Conservation (phyloP, 2,329 filamentous ascomycete genomes). For the Sarocladium strictum region DNA sequence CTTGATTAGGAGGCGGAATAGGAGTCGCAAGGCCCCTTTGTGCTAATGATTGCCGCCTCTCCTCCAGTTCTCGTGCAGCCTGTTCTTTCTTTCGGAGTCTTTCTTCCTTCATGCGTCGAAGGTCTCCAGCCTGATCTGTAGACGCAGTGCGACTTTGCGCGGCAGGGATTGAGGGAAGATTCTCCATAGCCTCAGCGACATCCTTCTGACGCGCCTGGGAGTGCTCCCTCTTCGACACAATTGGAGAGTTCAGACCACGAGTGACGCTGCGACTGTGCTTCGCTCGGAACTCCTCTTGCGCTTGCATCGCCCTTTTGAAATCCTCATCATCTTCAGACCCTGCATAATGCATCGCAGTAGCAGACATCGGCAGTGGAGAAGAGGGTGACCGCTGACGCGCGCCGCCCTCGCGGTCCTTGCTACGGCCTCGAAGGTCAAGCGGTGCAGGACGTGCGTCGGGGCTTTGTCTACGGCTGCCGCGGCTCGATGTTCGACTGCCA, state of each 20-base stretch:
- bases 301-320: slow-evolving; percentile 45
- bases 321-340: slow-evolving; percentile 62
- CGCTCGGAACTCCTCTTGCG: slow-evolving; percentile 49
- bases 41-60: slow-evolving; percentile 77
- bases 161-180: slow-evolving; percentile 22
- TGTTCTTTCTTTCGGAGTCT: slow-evolving; percentile 63
- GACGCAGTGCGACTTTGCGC: slow-evolving; percentile 30
- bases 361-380: slow-evolving; percentile 72
- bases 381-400: slow-evolving; percentile 66
- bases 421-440: slow-evolving; percentile 55
- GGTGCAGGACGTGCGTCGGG: slow-evolving; percentile 37
- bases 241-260: slow-evolving; percentile 31
- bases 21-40: slow-evolving; percentile 72
- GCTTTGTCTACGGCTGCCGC: slow-evolving; percentile 40
- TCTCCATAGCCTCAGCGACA: slow-evolving; percentile 23
- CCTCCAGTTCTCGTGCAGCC: slow-evolving; percentile 80
- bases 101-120: slow-evolving; percentile 52
- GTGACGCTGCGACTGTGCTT: slow-evolving; percentile 48
- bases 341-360: slow-evolving; percentile 29
- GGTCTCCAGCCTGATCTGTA: slow-evolving; percentile 45
- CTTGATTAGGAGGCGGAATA: slow-evolving; percentile 66
- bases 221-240: slow-evolving; percentile 25
- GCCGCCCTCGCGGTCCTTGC: slow-evolving; percentile 47
- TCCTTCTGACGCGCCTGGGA: slow-evolving; percentile 33
- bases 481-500: slow-evolving; percentile 44